Base-by-base conservation (phyloP, 108 stramenopile genomes). In the Pseudonitzschia delicatissima region DNA sequence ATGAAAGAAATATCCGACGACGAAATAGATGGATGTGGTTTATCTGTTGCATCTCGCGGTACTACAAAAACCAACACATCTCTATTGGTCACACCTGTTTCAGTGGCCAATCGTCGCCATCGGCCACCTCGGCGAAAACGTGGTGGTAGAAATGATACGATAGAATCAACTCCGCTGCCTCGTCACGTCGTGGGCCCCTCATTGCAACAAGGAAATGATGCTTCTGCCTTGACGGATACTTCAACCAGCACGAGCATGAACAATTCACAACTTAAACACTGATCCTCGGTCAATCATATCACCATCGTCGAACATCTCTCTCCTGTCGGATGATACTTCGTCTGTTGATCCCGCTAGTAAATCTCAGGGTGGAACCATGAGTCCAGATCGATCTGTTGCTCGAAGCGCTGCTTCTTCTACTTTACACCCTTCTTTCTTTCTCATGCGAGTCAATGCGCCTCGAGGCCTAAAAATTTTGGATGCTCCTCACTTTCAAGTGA, bases 401-500 rank as follows among this genome's bases (percentile, higher is more conserved):
- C 39, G 62, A 28, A 71, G 49, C 23, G 37, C 26, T 13, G 31
- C 44, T 29, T 66, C 65, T 21, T 53, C 68, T 40, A 36, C 34
- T 20, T 32, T 52, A 0, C 12, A 11, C 33, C 72, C 67, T 9
- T 64, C 80, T n/a, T 74, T 78, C 48, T 90, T 85, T 71, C 60
- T 93, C 27, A 83, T 91, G 77, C 68, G 84, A 66, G 92, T 88
- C 4, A 82, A 78, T 55, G 86, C 87, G 36, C 89, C 90, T 8
- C 48, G 75, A 13, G 92, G 92, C 17, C 74, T 94, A 33, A 89
- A 90, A 62, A 91, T 94, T 52, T 64, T 94, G 39, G 92, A 94
- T 77, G 86, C 89, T 37, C 87, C 89, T 26, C 87, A 94, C 34
- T 89, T 89, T 76, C 92, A 94, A 70, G 80, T 85, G 21, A 82